Percentiles rank a stretch among this genome's conserved stretches.
phyloP scores from a whole-genome alignment of 495 filamentous ascomycete genomes.

The Penicillium dipodomyicola region DNA sequence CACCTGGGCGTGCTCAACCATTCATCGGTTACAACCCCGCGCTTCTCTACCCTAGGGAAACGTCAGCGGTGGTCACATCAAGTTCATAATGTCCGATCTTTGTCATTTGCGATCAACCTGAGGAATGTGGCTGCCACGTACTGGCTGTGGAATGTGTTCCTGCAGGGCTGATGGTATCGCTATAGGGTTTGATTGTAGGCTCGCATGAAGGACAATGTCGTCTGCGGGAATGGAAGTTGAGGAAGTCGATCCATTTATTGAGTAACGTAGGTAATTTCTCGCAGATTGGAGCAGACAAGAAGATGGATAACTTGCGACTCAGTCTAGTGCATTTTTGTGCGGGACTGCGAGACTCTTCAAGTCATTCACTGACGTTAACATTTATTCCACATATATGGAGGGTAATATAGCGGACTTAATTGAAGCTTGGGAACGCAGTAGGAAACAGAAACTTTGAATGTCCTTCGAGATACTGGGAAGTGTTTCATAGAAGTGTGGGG shows the following conservation, averaged over 20 bases:
- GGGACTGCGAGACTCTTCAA: not conserved
- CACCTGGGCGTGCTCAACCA: not conserved
- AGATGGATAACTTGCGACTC: not conserved
- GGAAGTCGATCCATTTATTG: not conserved
- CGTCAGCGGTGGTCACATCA: conserved; percentile 6
- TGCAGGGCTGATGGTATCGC: not conserved
- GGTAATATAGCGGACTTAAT: not conserved
- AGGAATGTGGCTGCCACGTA: not conserved
- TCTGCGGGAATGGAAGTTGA: not conserved
- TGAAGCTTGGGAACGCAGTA: not conserved
- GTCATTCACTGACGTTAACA: too few species aligned
- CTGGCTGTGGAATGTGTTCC: not conserved
- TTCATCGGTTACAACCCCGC: not conserved
- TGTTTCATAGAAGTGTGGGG: too few species aligned
- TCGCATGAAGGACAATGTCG: not conserved
- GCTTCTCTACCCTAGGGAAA: conserved; percentile 6
- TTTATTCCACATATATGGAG: too few species aligned
- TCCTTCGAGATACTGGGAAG: not conserved
- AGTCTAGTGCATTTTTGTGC: not conserved
- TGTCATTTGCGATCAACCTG: conserved; percentile 3
- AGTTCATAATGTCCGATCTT: not conserved
- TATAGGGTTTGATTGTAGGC: not conserved
- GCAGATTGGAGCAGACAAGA: not conserved
- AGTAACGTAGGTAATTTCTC: not conserved
- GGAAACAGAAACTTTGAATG: not conserved